Evolutionary conservation across 192 early-diverging fungal genomes (phyloP).

Genomic region (Chytriomyces sp.): DNA sequence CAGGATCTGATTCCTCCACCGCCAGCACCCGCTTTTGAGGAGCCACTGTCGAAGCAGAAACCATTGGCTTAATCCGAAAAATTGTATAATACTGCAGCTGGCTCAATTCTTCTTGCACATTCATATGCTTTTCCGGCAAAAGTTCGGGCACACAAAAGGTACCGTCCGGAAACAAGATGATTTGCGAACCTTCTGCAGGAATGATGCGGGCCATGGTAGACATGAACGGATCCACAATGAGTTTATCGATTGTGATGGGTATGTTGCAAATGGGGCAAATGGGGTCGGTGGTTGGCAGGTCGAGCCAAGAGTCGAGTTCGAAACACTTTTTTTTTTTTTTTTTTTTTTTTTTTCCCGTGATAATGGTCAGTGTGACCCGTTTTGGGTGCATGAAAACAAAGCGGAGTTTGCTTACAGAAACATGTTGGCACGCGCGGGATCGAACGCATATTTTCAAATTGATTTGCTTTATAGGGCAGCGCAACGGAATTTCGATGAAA

Average conservation of each 20-base stretch:
- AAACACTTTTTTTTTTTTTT: constrained; percentile 40
- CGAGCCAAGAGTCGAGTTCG: constrained; percentile 65
- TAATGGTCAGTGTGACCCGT: constrained; percentile 56
- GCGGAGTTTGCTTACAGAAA: neutral
- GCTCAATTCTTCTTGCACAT: neutral
- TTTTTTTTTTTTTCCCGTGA: constrained; percentile 25
- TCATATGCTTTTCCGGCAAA: neutral
- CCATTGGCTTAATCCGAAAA: too few relatives aligned
- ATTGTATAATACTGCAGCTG: too few relatives aligned
- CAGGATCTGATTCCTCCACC: too few relatives aligned
- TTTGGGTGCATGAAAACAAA: too few relatives aligned
- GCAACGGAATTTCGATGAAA: constrained; percentile 54
- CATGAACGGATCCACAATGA: neutral
- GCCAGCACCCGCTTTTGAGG: too few relatives aligned
- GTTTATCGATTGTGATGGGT: neutral
- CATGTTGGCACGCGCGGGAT: neutral
- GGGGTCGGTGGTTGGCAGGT: neutral
- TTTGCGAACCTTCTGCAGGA: neutral
- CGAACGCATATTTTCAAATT: constrained; percentile 39
- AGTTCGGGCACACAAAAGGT: neutral
- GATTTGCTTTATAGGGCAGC: constrained; percentile 65
- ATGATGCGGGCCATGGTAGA: neutral
- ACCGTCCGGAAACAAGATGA: neutral
- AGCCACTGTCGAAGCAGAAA: too few relatives aligned
- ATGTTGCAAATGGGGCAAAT: constrained; percentile 3